These are phyloP conservation scores for Huiozyma sinensis DNA, from an alignment of 805 yeast species.

Conservation along the genomic window DNA sequence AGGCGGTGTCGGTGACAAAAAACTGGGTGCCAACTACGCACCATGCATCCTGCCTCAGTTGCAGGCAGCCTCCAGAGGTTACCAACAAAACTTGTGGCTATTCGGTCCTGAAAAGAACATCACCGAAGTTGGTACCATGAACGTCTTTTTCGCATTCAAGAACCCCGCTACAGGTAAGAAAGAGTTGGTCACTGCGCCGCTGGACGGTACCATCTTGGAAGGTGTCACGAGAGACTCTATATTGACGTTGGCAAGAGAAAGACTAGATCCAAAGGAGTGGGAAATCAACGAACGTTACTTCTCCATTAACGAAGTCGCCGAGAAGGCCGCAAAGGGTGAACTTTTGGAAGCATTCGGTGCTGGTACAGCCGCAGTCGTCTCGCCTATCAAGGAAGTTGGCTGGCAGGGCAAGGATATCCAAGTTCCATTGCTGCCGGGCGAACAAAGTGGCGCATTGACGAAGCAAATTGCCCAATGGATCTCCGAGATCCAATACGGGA, in stretches of 20 bases:
- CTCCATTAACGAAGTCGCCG: conserved; percentile 71
- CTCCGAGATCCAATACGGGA: conserved; percentile 82
- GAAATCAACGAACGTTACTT: conserved; percentile 70
- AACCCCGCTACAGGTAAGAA: conserved; percentile 68
- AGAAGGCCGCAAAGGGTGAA: conserved; percentile 68
- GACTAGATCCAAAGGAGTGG: conserved; percentile 72
- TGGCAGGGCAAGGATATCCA: conserved; percentile 61
- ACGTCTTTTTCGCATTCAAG: conserved; percentile 79
- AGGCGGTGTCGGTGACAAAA: conserved; percentile 94
- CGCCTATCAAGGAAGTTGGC: conserved; percentile 84
- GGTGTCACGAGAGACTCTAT: conserved; percentile 95
- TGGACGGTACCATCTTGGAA: conserved; percentile 93
- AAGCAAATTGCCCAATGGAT: conserved; percentile 76
- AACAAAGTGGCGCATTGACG: conserved; percentile 71
- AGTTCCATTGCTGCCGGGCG: conserved; percentile 74
- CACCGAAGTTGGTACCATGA: conserved; percentile 98
- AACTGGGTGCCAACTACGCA: conserved; percentile 96
- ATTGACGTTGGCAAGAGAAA: conserved; percentile 63
- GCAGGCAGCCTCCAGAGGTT: conserved; percentile 85
- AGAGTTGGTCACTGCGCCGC: conserved; percentile 90
- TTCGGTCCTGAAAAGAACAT: conserved; percentile 80
- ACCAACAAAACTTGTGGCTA: conserved; percentile 93
- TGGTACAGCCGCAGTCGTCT: conserved; percentile 95
- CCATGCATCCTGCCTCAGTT: conserved; percentile 87
- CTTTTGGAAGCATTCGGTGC: conserved; percentile 92